These are phyloP conservation scores for Rhynchosporium secalis DNA, from an alignment of 2,329 filamentous ascomycete species.

Conservation along the genomic window DNA sequence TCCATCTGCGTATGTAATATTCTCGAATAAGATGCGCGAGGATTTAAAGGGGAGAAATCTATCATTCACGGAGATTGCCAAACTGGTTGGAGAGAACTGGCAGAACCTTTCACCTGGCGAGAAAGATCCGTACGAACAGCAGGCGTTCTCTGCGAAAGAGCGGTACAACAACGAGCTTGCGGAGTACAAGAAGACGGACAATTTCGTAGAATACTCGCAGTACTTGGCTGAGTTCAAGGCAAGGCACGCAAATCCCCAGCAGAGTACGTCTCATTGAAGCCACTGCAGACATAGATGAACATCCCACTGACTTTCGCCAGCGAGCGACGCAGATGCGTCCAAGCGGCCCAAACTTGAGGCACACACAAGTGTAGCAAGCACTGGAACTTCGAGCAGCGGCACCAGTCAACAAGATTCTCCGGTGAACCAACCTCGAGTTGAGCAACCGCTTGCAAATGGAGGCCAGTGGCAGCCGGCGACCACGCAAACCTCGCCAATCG, in stretches of 20 bases:
- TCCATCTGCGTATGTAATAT: slow-evolving; percentile 81
- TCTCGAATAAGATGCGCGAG: slow-evolving; percentile 82
- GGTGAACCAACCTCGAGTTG: slow-evolving; percentile 25
- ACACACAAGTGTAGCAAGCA: slow-evolving; percentile 32
- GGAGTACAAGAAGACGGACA: slow-evolving; percentile 74
- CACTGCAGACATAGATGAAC: background rate
- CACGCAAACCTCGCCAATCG: slow-evolving; percentile 19
- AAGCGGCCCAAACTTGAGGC: slow-evolving; percentile 40
- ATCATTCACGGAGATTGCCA: slow-evolving; percentile 81
- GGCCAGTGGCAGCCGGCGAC: slow-evolving; percentile 30
- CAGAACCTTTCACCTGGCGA: slow-evolving; percentile 66
- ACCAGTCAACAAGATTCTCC: slow-evolving; percentile 31
- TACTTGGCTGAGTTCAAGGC: slow-evolving; percentile 79
- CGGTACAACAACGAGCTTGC: slow-evolving; percentile 71
- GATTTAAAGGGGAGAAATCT: slow-evolving; percentile 73
- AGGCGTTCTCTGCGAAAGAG: slow-evolving; percentile 73
- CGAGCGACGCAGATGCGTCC: slow-evolving; percentile 31
- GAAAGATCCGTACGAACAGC: slow-evolving; percentile 71
- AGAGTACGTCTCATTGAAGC: slow-evolving; percentile 47
- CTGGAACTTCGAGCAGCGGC: slow-evolving; percentile 31
- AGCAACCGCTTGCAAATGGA: slow-evolving; percentile 29
- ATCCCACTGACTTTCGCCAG: slow-evolving; percentile 18
- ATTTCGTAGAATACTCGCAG: slow-evolving; percentile 66
- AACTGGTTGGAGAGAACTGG: slow-evolving; percentile 80
- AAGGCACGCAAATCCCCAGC: slow-evolving; percentile 60